These are phyloP conservation scores for Diplogelasinospora grovesii DNA, from an alignment of 495 filamentous ascomycete species.

Conservation along the genomic window DNA sequence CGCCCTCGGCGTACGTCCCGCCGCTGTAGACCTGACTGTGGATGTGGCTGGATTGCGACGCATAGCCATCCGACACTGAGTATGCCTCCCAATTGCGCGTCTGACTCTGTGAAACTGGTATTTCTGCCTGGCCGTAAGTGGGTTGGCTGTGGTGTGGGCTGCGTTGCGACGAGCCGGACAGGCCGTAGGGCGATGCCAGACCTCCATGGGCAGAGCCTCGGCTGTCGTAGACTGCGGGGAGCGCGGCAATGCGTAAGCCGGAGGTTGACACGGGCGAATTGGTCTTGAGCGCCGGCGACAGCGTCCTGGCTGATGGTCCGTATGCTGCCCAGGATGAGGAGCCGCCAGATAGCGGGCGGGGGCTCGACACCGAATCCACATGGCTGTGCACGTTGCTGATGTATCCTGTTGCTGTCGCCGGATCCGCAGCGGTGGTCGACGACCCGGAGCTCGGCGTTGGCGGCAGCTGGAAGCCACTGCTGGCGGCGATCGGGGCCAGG, in stretches of 20 bases:
- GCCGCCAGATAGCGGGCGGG: slow-evolving; percentile 33
- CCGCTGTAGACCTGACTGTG: slow-evolving; percentile 35
- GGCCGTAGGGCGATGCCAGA: slow-evolving; percentile 21
- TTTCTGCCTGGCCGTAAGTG: slow-evolving; percentile 18
- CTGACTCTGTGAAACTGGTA: slow-evolving; percentile 20
- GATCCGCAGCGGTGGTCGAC: slow-evolving; percentile 12
- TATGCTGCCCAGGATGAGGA: slow-evolving; percentile 33
- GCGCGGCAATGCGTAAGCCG: slow-evolving; percentile 19
- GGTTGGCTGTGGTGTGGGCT: slow-evolving; percentile 26
- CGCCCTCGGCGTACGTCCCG: slow-evolving; percentile 34
- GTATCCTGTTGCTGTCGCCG: slow-evolving; percentile 16
- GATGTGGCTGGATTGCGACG: slow-evolving; percentile 25
- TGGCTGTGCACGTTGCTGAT: slow-evolving; percentile 30
- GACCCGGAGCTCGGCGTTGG: slow-evolving; percentile 30
- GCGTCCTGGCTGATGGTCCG: slow-evolving; percentile 18
- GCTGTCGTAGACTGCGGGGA: slow-evolving; percentile 26
- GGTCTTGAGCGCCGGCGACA: slow-evolving; percentile 36
- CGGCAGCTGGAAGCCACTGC: slow-evolving; percentile 32
- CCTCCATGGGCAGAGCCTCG: slow-evolving; percentile 18
- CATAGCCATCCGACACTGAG: slow-evolving; percentile 28
- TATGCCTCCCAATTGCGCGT: slow-evolving; percentile 31
- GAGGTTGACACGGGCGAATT: slow-evolving; percentile 17
- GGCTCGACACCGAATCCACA: slow-evolving; percentile 34
- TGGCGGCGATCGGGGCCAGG: slow-evolving; percentile 28
- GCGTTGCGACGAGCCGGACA: slow-evolving; percentile 26